A percentile compares a stretch with the other conserved stretches of the same genome.
phyloP scores from a whole-genome alignment of 169 alveolate species.

The Eimeria necatrix region DNA sequence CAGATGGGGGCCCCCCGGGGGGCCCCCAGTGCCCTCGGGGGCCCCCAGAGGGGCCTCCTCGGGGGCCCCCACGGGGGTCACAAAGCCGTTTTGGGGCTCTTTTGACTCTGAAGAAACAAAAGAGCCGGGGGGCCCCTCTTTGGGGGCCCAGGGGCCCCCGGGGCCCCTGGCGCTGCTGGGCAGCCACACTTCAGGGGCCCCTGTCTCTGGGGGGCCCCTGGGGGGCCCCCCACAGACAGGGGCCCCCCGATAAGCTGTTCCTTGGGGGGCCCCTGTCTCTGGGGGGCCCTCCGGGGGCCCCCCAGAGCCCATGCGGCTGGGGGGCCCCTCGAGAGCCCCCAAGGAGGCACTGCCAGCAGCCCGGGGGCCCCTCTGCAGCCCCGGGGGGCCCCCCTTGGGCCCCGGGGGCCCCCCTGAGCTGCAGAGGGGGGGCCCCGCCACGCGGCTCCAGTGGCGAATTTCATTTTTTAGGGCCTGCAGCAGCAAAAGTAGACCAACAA shows the following conservation, averaged over 20 bases:
- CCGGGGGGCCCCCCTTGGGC: neutral
- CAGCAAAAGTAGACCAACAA: neutral
- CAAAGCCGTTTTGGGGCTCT: neutral
- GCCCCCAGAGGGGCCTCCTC: conserved; percentile 6
- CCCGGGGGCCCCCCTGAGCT: conserved; percentile 8
- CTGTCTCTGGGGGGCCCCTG: neutral
- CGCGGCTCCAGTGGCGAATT: neutral
- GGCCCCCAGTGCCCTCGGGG: conserved; percentile 12
- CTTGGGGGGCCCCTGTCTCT: neutral
- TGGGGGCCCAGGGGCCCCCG: conserved; percentile 34
- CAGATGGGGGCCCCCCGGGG: neutral
- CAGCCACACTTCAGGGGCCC: neutral
- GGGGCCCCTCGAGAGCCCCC: neutral
- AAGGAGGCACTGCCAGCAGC: neutral
- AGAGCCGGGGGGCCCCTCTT: neutral
- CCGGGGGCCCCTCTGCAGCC: neutral
- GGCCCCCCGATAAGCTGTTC: neutral
- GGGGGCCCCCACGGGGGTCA: conserved; percentile 2
- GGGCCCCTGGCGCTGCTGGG: neutral
- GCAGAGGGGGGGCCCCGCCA: conserved; percentile 52
- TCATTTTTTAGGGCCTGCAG: neutral
- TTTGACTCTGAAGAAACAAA: neutral
- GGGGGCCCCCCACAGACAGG: neutral
- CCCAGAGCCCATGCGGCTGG: neutral
- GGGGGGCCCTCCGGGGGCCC: too few relatives aligned